Conservation (phyloP, 345 rosid genomes). For the Draba incana region DNA sequence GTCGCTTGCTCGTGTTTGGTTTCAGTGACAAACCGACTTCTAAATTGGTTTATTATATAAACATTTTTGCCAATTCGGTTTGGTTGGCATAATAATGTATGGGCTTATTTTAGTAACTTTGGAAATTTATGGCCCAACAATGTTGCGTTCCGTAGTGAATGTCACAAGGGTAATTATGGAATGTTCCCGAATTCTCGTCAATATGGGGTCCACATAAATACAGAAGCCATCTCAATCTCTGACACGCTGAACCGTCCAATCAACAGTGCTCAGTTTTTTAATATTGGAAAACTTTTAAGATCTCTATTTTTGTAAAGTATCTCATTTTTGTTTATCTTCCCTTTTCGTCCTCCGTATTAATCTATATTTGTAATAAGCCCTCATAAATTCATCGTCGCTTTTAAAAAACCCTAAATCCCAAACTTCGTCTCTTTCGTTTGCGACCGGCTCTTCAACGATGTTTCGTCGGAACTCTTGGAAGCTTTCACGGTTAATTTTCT, state of each 20-base stretch:
- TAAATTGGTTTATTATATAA: neutral
- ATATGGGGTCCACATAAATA: neutral
- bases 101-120: neutral
- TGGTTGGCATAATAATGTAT: neutral
- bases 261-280: neutral
- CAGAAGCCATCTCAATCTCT: neutral
- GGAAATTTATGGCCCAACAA: neutral
- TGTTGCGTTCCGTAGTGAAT: neutral
- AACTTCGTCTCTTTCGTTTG: neutral
- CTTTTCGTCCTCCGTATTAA: neutral
- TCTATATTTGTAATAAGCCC: neutral
- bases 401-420: neutral
- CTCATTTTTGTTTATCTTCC: neutral
- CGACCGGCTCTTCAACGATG: neutral
- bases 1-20: no score
- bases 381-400: neutral
- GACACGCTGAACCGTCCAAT: conserved; percentile 1
- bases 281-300: neutral
- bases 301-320: neutral
- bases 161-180: neutral
- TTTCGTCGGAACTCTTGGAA: neutral
- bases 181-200: neutral
- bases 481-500: neutral
- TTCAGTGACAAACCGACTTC: neutral
- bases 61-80: neutral